Evolutionary conservation across 2,329 filamentous ascomycete genomes (phyloP).

Genomic region (Onygenales sp.): DNA sequence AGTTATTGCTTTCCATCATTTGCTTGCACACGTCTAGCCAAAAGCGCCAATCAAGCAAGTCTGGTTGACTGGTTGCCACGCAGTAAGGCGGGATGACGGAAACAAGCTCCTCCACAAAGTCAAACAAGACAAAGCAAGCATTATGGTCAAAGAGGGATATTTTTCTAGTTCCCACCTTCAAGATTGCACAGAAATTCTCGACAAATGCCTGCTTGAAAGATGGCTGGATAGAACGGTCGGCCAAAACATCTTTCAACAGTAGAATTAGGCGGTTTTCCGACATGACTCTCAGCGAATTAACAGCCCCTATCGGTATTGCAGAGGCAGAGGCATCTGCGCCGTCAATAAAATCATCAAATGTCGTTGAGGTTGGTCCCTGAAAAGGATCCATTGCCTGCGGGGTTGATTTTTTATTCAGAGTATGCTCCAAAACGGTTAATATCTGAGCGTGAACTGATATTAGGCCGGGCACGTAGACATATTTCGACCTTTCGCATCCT

Average conservation of each 20-base stretch:
- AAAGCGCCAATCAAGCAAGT: constrained; percentile 67
- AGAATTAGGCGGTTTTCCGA: constrained; percentile 80
- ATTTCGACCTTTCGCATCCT: constrained; percentile 44
- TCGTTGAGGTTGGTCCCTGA: constrained; percentile 42
- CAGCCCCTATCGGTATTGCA: constrained; percentile 53
- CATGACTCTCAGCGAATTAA: constrained; percentile 69
- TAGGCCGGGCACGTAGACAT: constrained; percentile 63
- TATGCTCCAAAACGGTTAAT: constrained; percentile 68
- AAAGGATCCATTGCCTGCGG: constrained; percentile 38
- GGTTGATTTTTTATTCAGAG: constrained; percentile 62
- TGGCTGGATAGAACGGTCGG: constrained; percentile 47
- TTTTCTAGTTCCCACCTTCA: constrained; percentile 64
- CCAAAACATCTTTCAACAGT: constrained; percentile 70
- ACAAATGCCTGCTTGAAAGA: constrained; percentile 60
- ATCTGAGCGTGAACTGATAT: constrained; percentile 75
- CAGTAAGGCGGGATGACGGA: constrained; percentile 55
- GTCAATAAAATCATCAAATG: constrained; percentile 57
- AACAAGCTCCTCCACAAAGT: constrained; percentile 77
- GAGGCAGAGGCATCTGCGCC: constrained; percentile 58
- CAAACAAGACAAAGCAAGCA: constrained; percentile 81
- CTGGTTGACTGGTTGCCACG: constrained; percentile 34
- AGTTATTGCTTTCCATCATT: constrained; percentile 76
- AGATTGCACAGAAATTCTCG: constrained; percentile 60
- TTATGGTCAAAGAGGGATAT: constrained; percentile 74
- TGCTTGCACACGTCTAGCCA: constrained; percentile 73